A percentile compares a stretch with the other conserved stretches of the same genome.
These are phyloP conservation scores for Musa beccarii DNA, from an alignment of 176 grass and related monocot genomes.

Conservation along the genomic window DNA sequence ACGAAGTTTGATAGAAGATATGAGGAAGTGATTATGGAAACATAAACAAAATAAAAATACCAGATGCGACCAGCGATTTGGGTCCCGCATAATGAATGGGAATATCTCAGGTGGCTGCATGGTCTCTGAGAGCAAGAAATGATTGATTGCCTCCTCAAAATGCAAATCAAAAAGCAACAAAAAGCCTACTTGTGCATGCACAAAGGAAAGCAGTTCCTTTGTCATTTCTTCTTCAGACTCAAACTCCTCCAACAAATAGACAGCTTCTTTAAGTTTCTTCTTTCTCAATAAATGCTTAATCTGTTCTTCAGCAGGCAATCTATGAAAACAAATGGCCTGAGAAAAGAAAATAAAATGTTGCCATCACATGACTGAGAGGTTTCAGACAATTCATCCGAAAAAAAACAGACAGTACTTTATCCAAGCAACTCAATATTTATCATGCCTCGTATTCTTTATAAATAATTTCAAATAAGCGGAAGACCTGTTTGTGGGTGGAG, in stretches of 20 bases:
- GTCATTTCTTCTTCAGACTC: conserved; percentile 76
- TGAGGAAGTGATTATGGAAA: conserved; percentile 1
- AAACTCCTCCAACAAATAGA: conserved; percentile 66
- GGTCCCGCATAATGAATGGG: conserved; percentile 93
- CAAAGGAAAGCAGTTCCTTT: conserved; percentile 78
- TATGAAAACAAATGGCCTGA: conserved; percentile 72
- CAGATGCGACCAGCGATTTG: conserved; percentile 90
- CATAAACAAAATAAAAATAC: conserved; percentile 29
- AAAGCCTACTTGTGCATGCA: conserved; percentile 89
- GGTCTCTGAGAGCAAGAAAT: conserved; percentile 80
- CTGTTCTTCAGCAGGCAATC: conserved; percentile 72
- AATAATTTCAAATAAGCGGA: no score
- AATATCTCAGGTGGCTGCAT: conserved; percentile 95
- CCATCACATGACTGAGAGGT: background rate
- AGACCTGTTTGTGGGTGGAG: no score
- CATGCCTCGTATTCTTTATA: no score
- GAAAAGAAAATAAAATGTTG: conserved; percentile 6
- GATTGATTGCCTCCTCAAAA: conserved; percentile 82
- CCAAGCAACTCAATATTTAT: background rate
- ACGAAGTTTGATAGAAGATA: background rate
- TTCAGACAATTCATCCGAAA: background rate
- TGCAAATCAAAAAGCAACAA: conserved; percentile 82
- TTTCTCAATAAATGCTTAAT: conserved; percentile 69
- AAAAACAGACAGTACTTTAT: background rate
- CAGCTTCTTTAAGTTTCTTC: conserved; percentile 66